A percentile compares a stretch with the other conserved stretches of the same genome.
phyloP scores from a whole-genome alignment of 1,284 basidiomycete species.

The Malassezia cuniculi region DNA sequence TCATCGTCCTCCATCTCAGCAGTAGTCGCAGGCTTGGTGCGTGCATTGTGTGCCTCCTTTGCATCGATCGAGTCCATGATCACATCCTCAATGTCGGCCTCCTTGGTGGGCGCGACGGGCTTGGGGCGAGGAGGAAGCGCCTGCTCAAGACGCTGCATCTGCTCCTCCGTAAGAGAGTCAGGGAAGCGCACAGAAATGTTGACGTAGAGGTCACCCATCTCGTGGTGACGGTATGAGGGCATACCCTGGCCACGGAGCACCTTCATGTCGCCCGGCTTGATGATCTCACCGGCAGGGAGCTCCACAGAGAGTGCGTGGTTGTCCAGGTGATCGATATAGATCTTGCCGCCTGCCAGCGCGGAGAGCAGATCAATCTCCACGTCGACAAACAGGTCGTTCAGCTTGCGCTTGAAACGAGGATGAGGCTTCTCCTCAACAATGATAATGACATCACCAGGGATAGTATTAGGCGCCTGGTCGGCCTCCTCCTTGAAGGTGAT shows the following conservation, averaged over 20 bases:
- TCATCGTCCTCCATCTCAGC: constrained; percentile 65
- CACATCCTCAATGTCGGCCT: constrained; percentile 67
- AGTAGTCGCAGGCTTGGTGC: constrained; percentile 47
- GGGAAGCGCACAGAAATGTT: constrained; percentile 83
- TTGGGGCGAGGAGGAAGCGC: constrained; percentile 70
- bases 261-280: constrained; percentile 85
- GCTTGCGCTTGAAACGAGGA: constrained; percentile 77
- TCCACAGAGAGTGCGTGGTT: constrained; percentile 75
- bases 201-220: constrained; percentile 84
- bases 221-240: constrained; percentile 95
- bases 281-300: constrained; percentile 69
- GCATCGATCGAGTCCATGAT: constrained; percentile 69
- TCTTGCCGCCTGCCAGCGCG: constrained; percentile 80
- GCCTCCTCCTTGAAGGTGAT: constrained; percentile 90
- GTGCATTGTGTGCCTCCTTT: constrained; percentile 53
- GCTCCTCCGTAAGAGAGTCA: constrained; percentile 58
- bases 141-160: constrained; percentile 65
- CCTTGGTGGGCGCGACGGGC: constrained; percentile 55
- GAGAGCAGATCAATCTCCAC: constrained; percentile 85
- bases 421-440: constrained; percentile 93
- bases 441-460: constrained; percentile 92
- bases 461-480: constrained; percentile 80
- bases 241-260: constrained; percentile 89
- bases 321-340: constrained; percentile 83
- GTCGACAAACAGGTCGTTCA: constrained; percentile 78